Evolutionary conservation across 2,329 filamentous ascomycete genomes (phyloP), one percentile per base, ranked within the genome.

Genomic region (Sclerotinia trifoliorum): DNA sequence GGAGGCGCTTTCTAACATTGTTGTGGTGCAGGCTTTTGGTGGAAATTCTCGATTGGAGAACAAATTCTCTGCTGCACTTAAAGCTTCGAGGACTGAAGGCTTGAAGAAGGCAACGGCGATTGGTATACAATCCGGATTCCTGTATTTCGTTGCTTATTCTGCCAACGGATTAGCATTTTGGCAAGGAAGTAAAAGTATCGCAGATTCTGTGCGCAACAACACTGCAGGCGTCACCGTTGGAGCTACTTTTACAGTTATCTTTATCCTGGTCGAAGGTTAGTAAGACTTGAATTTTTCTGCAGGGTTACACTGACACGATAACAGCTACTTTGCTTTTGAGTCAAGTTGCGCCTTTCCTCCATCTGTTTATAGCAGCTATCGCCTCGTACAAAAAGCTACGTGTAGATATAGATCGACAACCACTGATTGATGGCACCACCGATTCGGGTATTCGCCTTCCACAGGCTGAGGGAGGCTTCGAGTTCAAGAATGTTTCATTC

Each of bases 291-390:
- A 42, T 42, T 10, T n/a, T 39, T 8, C 13, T 21, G 5, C 44
- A 7, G 26, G 19, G 15, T 51, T n/a, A 11, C 62, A 56, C 65
- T 71, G 48, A 70, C 58, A 56, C 29, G 24, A 35, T 24, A 35
- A 56, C 26, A 74, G 73, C 72, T 44, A 70, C 86, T 11, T 85
- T 90, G 61, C 83, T 90, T 46, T 80, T 90, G 32, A 86, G 87
- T 42, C 83, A 84, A 65, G 85, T 89, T 62, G 87, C 86, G 0
- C 88, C 88, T 0, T 83, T 89, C 61, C 78, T 90, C 19, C 86
- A 87, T 19, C 83, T 88, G 15, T 84, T 90, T 44, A 84, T 84
- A 1, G 81, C 83, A 44, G 87, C 87, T 0, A 82, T 85, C 2
- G 81, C 85, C 1, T 79, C 88, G 0, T 91, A 85, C 72, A 78